Base-by-base conservation (phyloP, 176 grass and related monocot genomes). In the Otatea glauca region DNA sequence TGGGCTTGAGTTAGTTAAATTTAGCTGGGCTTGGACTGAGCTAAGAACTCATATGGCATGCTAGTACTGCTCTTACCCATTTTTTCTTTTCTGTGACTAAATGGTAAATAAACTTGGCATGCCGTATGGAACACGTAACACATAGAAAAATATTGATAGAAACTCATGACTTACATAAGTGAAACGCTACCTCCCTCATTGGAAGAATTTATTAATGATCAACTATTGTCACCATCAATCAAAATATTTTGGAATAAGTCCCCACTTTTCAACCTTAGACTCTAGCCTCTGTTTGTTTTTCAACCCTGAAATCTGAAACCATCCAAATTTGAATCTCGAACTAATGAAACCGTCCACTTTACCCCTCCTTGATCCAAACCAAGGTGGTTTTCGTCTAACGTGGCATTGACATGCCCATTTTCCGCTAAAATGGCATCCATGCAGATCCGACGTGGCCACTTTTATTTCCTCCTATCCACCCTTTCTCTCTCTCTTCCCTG, bases 161-260 rank as follows among this genome's bases (percentile, higher is more conserved):
- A 83, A 60, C 72, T 14, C n/a, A n/a, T 70, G 70, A 44, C n/a
- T 50, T n/a, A 43, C 12, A 39, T 84, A 10, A 20, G 32, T 59
- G 42, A 70, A 84, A 74, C 51, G 21, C 9, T 47, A 47, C 20
- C 9, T 65, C 38, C 21, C 73, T 56, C 5, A 20, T 58, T 76
- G 5, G 5, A 71, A 65, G 18, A 34, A 49, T 51, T 74, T 88
- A 29, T 73, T 74, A 20, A 37, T 27, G 54, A 9, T 16, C 42
- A 49, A 49, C 1, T 87, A 49, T 78, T 76, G 43, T 63, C 42
- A n/a, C 20, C 71, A 85, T 47, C 5, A 20, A 44, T 51, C 13
- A 65, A 37, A n/a, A n/a, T n/a, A n/a, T n/a, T n/a, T n/a, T n/a
- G n/a, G 37, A 38, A 38, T 0, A 39, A 7, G 6, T 39, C 38